These are phyloP conservation scores for Phalaenopsis aphrodite DNA, from an alignment of 106 monocot genomes.

Conservation along the genomic window DNA sequence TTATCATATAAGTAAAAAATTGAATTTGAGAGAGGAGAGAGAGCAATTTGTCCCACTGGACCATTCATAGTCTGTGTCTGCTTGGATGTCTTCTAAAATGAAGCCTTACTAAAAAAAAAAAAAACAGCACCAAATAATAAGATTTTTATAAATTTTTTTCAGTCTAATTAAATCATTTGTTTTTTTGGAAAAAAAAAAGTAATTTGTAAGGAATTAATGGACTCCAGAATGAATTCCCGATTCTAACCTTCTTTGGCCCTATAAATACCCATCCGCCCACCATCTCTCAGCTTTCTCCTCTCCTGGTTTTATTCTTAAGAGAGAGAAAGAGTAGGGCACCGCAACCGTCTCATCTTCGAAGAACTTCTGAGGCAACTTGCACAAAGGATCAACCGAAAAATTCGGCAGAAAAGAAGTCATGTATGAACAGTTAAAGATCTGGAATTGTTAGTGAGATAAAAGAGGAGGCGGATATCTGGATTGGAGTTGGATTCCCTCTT, in stretches of 20 bases:
- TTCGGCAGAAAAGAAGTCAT: neutral
- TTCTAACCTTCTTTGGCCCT: neutral
- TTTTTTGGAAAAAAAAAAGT: too few species aligned
- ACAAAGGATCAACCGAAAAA: slow-evolving; percentile 4
- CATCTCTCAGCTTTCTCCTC: neutral
- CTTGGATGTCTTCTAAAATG: too few species aligned
- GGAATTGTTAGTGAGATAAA: neutral
- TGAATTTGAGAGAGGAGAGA: too few species aligned
- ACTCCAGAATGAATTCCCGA: neutral
- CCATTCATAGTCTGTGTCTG: too few species aligned
- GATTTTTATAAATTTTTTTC: too few species aligned
- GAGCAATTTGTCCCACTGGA: too few species aligned
- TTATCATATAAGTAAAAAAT: too few species aligned
- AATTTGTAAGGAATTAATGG: neutral
- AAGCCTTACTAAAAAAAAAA: too few species aligned
- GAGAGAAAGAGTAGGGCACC: neutral
- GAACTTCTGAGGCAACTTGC: neutral
- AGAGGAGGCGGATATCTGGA: neutral
- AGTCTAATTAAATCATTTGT: too few species aligned
- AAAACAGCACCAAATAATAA: too few species aligned
- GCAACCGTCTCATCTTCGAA: neutral
- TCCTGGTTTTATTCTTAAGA: slow-evolving; percentile 10
- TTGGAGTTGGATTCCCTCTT: slow-evolving; percentile 3
- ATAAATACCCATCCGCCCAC: slow-evolving; percentile 15
- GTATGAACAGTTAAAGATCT: neutral